Conservation (phyloP, 2,329 filamentous ascomycete genomes). For the Macroventuria anomochaeta region DNA sequence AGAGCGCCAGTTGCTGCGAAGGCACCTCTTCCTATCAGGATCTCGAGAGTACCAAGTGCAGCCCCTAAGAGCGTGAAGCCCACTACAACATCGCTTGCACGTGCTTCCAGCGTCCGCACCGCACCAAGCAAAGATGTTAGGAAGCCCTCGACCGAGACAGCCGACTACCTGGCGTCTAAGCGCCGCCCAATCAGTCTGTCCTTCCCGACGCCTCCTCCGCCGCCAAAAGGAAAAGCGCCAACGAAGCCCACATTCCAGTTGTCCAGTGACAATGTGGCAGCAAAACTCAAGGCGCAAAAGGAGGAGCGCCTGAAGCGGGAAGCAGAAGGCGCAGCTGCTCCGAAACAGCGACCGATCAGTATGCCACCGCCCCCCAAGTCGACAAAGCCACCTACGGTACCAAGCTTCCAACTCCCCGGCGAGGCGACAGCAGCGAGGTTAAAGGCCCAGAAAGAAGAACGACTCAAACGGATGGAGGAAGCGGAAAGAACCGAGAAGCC, state of each 20-base stretch:
- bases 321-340: slow-evolving; percentile 41
- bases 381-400: slow-evolving; percentile 57
- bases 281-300: slow-evolving; percentile 59
- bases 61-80: slow-evolving; percentile 41
- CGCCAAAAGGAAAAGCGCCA: slow-evolving; percentile 57
- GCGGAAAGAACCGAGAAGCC: slow-evolving; percentile 47
- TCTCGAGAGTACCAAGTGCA: slow-evolving; percentile 37
- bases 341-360: slow-evolving; percentile 52
- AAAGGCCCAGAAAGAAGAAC: slow-evolving; percentile 43
- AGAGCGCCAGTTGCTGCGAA: neutral
- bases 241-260: slow-evolving; percentile 60
- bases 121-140: slow-evolving; percentile 30
- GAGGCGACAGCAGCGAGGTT: slow-evolving; percentile 55
- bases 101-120: slow-evolving; percentile 37
- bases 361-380: slow-evolving; percentile 58
- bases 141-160: slow-evolving; percentile 33
- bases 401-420: slow-evolving; percentile 61
- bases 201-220: slow-evolving; percentile 56
- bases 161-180: slow-evolving; percentile 52
- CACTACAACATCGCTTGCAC: slow-evolving; percentile 29
- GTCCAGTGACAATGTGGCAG: slow-evolving; percentile 60
- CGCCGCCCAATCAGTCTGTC: slow-evolving; percentile 56
- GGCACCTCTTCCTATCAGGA: slow-evolving; percentile 21
- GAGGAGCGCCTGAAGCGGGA: slow-evolving; percentile 57
- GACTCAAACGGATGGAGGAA: slow-evolving; percentile 41